Evolutionary conservation across 495 filamentous ascomycete genomes (phyloP).

Genomic region (Saxispiralis lemnorum): DNA sequence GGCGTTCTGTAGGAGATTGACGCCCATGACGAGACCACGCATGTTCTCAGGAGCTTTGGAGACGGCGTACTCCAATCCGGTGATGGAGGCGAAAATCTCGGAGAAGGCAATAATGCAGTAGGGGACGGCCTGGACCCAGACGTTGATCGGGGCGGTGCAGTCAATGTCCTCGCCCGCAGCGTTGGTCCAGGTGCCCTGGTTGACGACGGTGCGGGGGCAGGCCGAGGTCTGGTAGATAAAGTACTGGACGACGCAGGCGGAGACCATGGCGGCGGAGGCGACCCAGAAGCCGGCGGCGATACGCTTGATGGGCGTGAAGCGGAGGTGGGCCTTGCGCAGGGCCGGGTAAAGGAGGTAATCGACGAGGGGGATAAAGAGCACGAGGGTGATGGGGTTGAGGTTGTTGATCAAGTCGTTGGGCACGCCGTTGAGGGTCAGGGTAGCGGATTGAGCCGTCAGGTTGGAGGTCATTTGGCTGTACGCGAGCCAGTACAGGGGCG

Average conservation of each 20-base stretch:
- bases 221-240: constrained; percentile 46
- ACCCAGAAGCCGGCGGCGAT: constrained; percentile 54
- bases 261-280: constrained; percentile 44
- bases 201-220: constrained; percentile 19
- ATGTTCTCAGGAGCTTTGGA: constrained; percentile 50
- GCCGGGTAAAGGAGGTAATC: constrained; percentile 50
- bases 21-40: constrained; percentile 48
- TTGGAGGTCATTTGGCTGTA: constrained; percentile 43
- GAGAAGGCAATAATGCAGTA: constrained; percentile 43
- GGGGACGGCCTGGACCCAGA: constrained; percentile 23
- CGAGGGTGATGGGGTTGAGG: constrained; percentile 42
- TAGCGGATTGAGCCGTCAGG: constrained; percentile 30
- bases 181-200: constrained; percentile 31
- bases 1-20: constrained; percentile 41
- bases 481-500: constrained; percentile 25
- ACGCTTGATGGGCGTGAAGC: constrained; percentile 55
- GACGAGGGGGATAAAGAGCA: constrained; percentile 51
- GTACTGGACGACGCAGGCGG: constrained; percentile 51
- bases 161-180: too few species aligned
- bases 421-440: constrained; percentile 11
- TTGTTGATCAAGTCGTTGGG: constrained; percentile 14
- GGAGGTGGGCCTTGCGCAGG: constrained; percentile 43
- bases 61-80: constrained; percentile 54
- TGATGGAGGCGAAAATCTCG: constrained; percentile 51
- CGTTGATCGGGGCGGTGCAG: constrained; percentile 23